Conservation (phyloP, 2,329 filamentous ascomycete species). For the Ilyonectria robusta region DNA sequence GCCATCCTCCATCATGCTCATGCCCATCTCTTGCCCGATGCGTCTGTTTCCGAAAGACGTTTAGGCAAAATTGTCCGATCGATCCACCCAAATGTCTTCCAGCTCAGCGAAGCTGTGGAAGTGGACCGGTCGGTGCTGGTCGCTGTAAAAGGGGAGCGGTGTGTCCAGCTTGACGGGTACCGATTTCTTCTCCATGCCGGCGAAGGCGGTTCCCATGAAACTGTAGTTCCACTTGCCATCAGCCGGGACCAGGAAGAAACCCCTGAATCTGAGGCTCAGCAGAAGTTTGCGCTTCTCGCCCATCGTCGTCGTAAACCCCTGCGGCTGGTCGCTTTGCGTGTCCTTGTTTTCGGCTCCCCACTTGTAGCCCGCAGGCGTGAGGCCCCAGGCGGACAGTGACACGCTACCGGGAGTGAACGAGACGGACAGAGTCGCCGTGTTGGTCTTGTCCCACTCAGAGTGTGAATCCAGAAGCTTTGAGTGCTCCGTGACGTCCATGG, state of each 20-base stretch:
- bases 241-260: conserved; percentile 96
- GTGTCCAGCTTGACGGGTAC: conserved; percentile 96
- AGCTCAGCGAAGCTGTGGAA: conserved; percentile 98
- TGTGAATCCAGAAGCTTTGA: conserved; percentile 90
- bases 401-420: conserved; percentile 98
- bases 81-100: conserved; percentile 96
- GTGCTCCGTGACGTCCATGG: conserved; percentile 94
- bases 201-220: conserved; percentile 94
- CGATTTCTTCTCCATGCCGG: conserved; percentile 89
- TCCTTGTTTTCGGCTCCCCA: conserved; percentile 99
- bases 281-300: conserved; percentile 96
- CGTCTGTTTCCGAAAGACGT: conserved; percentile 10
- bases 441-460: conserved; percentile 76
- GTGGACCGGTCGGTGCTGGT: conserved; percentile 91
- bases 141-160: conserved; percentile 90
- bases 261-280: conserved; percentile 92
- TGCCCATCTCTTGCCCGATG: conserved; percentile 16
- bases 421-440: conserved; percentile 94
- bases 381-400: conserved; percentile 91
- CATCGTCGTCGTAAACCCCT: conserved; percentile 92
- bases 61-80: conserved; percentile 93
- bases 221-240: conserved; percentile 96
- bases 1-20: conserved; percentile 6
- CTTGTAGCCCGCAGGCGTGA: conserved; percentile 93
- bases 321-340: conserved; percentile 89